Evolutionary conservation across 225 moss, liverwort and hornwort species (phyloP).

Genomic region (Physcomitrellopsis africana): DNA sequence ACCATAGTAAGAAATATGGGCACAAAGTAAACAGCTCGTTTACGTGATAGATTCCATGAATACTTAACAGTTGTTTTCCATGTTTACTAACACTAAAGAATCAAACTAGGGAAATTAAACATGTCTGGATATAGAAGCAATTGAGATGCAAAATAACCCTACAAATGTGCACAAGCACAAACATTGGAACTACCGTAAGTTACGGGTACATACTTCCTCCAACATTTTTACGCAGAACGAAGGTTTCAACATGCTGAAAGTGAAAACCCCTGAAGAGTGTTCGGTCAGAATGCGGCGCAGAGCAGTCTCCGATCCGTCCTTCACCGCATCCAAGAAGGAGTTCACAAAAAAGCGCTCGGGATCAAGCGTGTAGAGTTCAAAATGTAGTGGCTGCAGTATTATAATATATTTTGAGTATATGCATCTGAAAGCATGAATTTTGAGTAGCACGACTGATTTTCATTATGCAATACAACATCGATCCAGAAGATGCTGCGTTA

Average conservation of each 20-base stretch:
- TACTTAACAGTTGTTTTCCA: too few species aligned
- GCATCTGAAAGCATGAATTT: not conserved
- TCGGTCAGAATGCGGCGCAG: slow-evolving; percentile 61
- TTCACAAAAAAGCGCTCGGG: slow-evolving; percentile 65
- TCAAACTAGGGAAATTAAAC: not conserved
- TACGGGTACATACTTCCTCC: slow-evolving; percentile 50
- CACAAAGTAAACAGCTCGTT: too few species aligned
- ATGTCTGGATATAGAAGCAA: too few species aligned
- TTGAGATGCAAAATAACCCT: too few species aligned
- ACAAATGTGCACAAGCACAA: too few species aligned
- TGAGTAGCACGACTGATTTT: not conserved
- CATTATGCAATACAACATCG: not conserved
- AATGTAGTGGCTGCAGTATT: slow-evolving; percentile 58
- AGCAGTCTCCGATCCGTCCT: slow-evolving; percentile 66
- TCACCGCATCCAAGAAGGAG: slow-evolving; percentile 65
- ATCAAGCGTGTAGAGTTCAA: slow-evolving; percentile 65
- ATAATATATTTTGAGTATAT: not conserved
- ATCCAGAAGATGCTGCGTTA: slow-evolving; percentile 1
- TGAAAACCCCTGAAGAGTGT: slow-evolving; percentile 77
- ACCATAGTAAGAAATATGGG: not conserved
- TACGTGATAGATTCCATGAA: too few species aligned
- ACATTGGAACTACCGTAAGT: too few species aligned
- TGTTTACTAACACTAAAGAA: not conserved
- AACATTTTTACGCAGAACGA: slow-evolving; percentile 70
- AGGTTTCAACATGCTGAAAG: slow-evolving; percentile 74